These are phyloP conservation scores for Otatea glauca DNA, from an alignment of 176 grass and related monocot species.

Conservation along the genomic window DNA sequence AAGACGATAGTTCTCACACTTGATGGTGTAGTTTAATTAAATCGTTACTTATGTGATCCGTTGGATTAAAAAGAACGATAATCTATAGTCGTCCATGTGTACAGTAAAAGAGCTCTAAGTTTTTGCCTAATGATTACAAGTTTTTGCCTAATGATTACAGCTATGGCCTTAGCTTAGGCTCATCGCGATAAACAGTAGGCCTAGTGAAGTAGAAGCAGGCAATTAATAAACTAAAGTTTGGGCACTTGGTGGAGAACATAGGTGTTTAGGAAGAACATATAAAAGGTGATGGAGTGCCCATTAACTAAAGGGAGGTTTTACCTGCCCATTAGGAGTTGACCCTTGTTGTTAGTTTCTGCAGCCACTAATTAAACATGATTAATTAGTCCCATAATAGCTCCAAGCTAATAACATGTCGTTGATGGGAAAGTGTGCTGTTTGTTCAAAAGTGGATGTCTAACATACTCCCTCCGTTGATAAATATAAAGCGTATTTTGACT, in stretches of 20 bases:
- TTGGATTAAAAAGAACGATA: too few species aligned
- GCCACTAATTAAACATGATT: constrained; percentile 5
- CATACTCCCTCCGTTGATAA: too few species aligned
- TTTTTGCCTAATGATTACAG: neutral
- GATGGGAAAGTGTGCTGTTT: neutral
- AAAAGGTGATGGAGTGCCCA: neutral
- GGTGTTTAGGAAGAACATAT: neutral
- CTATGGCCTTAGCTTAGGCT: neutral
- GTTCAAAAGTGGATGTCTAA: constrained; percentile 29
- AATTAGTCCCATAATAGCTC: constrained; percentile 14
- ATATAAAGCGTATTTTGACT: too few species aligned
- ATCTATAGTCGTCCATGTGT: too few species aligned
- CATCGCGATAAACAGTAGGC: neutral
- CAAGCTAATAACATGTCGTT: neutral
- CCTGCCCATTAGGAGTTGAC: constrained; percentile 49
- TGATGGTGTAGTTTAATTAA: too few species aligned
- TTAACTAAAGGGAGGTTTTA: constrained; percentile 39
- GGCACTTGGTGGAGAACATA: neutral
- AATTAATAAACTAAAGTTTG: neutral
- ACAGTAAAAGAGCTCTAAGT: too few species aligned
- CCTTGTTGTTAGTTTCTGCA: constrained; percentile 6
- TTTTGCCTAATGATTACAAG: too few species aligned
- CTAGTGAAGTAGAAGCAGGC: neutral
- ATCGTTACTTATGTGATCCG: too few species aligned
- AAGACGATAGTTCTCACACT: too few species aligned